Conservation (phyloP, 1,139 yeast species). For the Sugiyamaella japonica region DNA sequence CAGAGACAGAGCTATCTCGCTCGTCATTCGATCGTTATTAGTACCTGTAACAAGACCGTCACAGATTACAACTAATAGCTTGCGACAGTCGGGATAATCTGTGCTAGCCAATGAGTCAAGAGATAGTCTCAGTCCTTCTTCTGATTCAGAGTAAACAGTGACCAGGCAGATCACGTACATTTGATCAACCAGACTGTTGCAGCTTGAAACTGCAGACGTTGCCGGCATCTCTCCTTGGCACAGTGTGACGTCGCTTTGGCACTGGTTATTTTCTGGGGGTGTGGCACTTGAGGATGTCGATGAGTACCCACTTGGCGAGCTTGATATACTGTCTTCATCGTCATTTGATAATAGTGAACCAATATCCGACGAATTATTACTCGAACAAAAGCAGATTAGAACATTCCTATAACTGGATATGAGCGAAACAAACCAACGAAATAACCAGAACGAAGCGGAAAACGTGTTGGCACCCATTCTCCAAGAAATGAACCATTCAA, state of each 20-base stretch:
- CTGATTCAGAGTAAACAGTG: constrained; percentile 40
- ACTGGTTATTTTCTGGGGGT: neutral
- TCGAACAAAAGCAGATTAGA: neutral
- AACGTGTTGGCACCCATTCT: constrained; percentile 19
- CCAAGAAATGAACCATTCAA: constrained; percentile 59
- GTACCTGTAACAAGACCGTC: constrained; percentile 39
- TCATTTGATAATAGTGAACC: neutral
- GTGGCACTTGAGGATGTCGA: neutral
- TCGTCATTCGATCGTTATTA: constrained; percentile 31
- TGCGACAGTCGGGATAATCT: constrained; percentile 35
- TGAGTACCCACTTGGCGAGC: neutral
- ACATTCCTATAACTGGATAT: neutral
- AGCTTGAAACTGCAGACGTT: neutral
- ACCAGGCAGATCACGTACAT: constrained; percentile 51
- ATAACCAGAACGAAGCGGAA: constrained; percentile 11
- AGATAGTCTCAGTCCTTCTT: constrained; percentile 35
- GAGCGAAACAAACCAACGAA: neutral
- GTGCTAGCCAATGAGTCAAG: constrained; percentile 37
- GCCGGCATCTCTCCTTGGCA: neutral
- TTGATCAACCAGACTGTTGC: constrained; percentile 2
- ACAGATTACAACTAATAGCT: constrained; percentile 37
- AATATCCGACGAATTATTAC: neutral
- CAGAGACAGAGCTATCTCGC: constrained; percentile 43
- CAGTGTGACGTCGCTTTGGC: neutral
- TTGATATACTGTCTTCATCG: neutral